These are phyloP conservation scores for Chaetomiaceae sp. DNA, from an alignment of 2,329 filamentous ascomycete genomes.

Conservation along the genomic window DNA sequence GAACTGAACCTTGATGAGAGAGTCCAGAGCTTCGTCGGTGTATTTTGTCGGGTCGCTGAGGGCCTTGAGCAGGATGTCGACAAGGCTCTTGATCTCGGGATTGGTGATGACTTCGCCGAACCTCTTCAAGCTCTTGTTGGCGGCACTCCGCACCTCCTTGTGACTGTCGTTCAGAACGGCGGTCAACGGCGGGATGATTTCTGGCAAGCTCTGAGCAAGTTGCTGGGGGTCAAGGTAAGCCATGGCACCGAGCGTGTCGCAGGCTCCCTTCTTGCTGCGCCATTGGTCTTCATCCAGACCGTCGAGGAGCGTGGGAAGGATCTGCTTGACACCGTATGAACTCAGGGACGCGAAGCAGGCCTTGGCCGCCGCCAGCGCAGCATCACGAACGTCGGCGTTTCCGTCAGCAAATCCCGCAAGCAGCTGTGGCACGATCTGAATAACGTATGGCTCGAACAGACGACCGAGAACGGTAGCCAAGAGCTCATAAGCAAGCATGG, in stretches of 20 bases:
- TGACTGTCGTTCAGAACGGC: slow-evolving; percentile 94
- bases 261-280: slow-evolving; percentile 97
- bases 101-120: slow-evolving; percentile 99
- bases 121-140: slow-evolving; percentile 92
- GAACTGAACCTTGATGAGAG: slow-evolving; percentile 96
- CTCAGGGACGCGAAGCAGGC: slow-evolving; percentile 89
- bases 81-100: slow-evolving; percentile 90
- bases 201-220: slow-evolving; percentile 82
- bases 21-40: slow-evolving; percentile 89
- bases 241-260: slow-evolving; percentile 95
- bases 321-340: slow-evolving; percentile 92
- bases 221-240: slow-evolving; percentile 96
- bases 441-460: slow-evolving; percentile 92
- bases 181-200: slow-evolving; percentile 94
- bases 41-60: slow-evolving; percentile 96
- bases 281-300: slow-evolving; percentile 94
- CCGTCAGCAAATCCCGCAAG: slow-evolving; percentile 84
- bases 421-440: slow-evolving; percentile 89
- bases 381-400: slow-evolving; percentile 84
- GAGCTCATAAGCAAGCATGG: slow-evolving; percentile 85
- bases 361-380: slow-evolving; percentile 88
- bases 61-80: slow-evolving; percentile 88
- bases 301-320: slow-evolving; percentile 83
- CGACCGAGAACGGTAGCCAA: slow-evolving; percentile 80
- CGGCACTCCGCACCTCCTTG: slow-evolving; percentile 88